These are phyloP conservation scores for Aspergillus indologenus DNA, from an alignment of 495 filamentous ascomycete species.

Conservation along the genomic window DNA sequence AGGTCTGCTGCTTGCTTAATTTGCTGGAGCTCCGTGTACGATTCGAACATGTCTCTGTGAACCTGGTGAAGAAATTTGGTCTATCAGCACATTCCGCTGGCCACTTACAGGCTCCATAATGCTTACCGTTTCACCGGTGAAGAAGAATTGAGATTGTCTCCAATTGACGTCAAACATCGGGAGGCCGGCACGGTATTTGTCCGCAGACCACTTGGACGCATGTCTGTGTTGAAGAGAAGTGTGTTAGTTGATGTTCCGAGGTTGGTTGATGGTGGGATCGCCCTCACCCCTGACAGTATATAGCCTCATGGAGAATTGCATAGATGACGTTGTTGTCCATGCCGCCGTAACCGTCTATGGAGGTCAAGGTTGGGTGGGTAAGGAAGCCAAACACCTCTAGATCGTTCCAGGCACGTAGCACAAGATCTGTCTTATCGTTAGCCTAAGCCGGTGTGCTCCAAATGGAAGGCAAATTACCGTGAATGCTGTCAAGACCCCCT, in stretches of 20 bases:
- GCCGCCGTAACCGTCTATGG: conserved; percentile 59
- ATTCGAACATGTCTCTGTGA: conserved; percentile 76
- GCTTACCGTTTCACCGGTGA: conserved; percentile 83
- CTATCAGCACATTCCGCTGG: background rate
- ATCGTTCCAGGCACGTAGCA: conserved; percentile 66
- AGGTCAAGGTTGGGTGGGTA: conserved; percentile 63
- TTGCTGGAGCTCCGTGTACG: conserved; percentile 65
- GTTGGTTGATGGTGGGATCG: background rate
- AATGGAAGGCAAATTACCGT: conserved; percentile 38
- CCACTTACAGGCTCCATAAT: too few relatives aligned
- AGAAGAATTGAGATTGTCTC: conserved; percentile 60
- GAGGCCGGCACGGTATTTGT: conserved; percentile 43
- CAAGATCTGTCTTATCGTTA: conserved; percentile 47
- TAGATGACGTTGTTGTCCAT: conserved; percentile 81
- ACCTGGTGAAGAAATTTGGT: conserved; percentile 40
- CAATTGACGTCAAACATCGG: conserved; percentile 44
- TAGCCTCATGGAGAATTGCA: conserved; percentile 78
- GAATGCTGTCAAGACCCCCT: conserved; percentile 66
- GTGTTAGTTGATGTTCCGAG: background rate
- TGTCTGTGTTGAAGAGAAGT: conserved; percentile 31
- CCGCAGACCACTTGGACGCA: conserved; percentile 63
- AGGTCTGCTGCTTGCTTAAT: conserved; percentile 64
- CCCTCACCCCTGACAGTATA: conserved; percentile 66
- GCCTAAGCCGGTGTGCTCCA: background rate
- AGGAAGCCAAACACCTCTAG: conserved; percentile 68